Conservation (phyloP, 2,329 filamentous ascomycete genomes). For the Calonectria naviculata region DNA sequence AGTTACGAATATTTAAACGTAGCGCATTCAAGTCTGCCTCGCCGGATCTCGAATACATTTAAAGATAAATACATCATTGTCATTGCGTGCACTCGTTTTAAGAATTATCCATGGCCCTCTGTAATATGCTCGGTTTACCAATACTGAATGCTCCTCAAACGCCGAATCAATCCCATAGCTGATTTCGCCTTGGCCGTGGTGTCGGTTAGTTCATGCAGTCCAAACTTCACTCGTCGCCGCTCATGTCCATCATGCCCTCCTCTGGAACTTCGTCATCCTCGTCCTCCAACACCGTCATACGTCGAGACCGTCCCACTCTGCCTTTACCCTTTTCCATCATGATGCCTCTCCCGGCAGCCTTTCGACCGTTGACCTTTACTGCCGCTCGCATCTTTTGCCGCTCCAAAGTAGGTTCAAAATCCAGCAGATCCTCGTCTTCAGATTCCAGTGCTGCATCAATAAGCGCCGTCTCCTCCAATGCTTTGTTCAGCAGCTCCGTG, state of each 20-base stretch:
- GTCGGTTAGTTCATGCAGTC: neutral
- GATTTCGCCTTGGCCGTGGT: slow-evolving; percentile 11
- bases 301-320: slow-evolving; percentile 49
- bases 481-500: slow-evolving; percentile 80
- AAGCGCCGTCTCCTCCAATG: slow-evolving; percentile 70
- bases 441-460: slow-evolving; percentile 58
- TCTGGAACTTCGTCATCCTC: slow-evolving; percentile 49
- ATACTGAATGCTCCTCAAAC: slow-evolving; percentile 22
- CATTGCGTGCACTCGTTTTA: neutral
- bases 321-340: slow-evolving; percentile 58
- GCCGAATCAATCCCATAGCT: slow-evolving; percentile 16
- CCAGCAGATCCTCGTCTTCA: slow-evolving; percentile 57
- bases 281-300: slow-evolving; percentile 46
- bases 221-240: slow-evolving; percentile 59
- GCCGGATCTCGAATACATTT: no score
- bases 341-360: slow-evolving; percentile 27
- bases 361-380: slow-evolving; percentile 47
- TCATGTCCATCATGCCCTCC: slow-evolving; percentile 66
- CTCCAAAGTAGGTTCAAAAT: slow-evolving; percentile 65
- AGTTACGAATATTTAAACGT: no score
- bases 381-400: slow-evolving; percentile 58
- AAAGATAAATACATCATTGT: neutral
- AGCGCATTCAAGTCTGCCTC: no score
- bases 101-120: slow-evolving; percentile 1
- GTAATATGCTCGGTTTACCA: slow-evolving; percentile 8